phyloP scores from a whole-genome alignment of 208 protist genomes.

The Wallacemonas collosoma region DNA sequence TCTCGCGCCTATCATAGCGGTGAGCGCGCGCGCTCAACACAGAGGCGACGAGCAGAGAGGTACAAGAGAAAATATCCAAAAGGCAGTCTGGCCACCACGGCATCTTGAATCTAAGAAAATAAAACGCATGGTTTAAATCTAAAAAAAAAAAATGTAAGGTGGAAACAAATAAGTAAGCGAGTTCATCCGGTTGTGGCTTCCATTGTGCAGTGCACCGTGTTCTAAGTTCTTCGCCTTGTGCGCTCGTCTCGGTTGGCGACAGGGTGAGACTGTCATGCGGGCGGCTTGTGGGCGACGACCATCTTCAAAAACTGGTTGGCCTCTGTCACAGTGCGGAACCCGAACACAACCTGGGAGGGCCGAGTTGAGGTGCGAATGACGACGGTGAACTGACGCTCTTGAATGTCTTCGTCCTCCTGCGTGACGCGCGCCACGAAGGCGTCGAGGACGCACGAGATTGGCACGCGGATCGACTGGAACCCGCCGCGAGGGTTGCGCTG shows the following conservation, averaged over 20 bases:
- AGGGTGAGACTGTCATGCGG: neutral
- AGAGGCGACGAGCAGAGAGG: no score
- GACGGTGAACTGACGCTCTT: slow-evolving; percentile 57
- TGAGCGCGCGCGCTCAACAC: no score
- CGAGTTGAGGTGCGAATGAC: slow-evolving; percentile 64
- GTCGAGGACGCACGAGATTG: slow-evolving; percentile 45
- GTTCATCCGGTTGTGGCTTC: no score
- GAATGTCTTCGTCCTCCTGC: slow-evolving; percentile 50
- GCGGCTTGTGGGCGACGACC: slow-evolving; percentile 17
- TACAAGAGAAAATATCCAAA: slow-evolving; percentile 12
- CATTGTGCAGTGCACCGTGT: no score
- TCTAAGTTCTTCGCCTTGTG: no score
- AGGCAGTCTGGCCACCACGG: neutral
- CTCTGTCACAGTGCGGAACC: slow-evolving; percentile 57
- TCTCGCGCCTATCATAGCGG: no score
- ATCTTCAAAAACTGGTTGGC: slow-evolving; percentile 53
- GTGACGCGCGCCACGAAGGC: slow-evolving; percentile 43
- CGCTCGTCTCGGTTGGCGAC: neutral
- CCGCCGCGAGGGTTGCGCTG: slow-evolving; percentile 78
- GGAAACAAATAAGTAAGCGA: neutral
- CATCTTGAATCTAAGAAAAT: slow-evolving; percentile 8
- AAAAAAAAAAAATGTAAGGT: neutral
- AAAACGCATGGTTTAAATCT: no score
- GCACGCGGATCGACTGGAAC: slow-evolving; percentile 60
- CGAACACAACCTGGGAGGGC: slow-evolving; percentile 84